A percentile compares a stretch with the other conserved stretches of the same genome.
These are phyloP conservation scores for Exophiala sp. DNA, from an alignment of 2,329 filamentous ascomycete species.

Conservation along the genomic window DNA sequence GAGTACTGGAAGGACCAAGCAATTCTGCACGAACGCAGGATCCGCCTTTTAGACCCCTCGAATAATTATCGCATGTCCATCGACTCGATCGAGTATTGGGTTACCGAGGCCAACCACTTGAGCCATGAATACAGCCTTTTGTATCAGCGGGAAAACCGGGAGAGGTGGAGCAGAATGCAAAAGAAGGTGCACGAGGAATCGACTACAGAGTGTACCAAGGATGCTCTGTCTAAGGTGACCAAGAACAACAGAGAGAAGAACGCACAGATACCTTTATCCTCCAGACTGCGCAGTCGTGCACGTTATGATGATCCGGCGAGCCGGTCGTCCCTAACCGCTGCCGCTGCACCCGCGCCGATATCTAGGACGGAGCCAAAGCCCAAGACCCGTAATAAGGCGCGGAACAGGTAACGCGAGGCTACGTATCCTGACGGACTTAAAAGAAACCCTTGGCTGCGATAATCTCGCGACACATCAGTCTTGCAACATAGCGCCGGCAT, in stretches of 20 bases:
- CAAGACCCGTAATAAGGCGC: not conserved
- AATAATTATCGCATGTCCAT: not conserved
- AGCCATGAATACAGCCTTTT: not conserved
- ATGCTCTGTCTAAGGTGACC: not conserved
- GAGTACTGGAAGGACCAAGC: slow-evolving; percentile 1
- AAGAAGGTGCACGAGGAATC: not conserved
- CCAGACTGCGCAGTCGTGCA: slow-evolving; percentile 1
- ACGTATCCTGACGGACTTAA: not conserved
- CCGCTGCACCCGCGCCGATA: not conserved
- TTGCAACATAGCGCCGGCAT: not conserved
- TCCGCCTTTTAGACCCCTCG: not conserved
- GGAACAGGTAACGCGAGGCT: not conserved
- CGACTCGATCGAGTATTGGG: not conserved
- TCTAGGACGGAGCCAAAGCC: not conserved
- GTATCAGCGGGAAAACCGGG: not conserved
- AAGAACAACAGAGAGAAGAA: not conserved
- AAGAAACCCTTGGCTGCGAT: not conserved
- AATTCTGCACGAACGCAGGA: not conserved
- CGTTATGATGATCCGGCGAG: not conserved
- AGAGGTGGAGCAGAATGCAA: not conserved
- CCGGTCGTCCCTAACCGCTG: not conserved
- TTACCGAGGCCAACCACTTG: not conserved
- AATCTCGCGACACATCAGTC: not conserved
- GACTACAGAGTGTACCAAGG: not conserved
- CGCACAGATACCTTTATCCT: not conserved